These are phyloP conservation scores for Pilobolus umbonatus DNA, from an alignment of 192 early-diverging fungal species.

Conservation along the genomic window DNA sequence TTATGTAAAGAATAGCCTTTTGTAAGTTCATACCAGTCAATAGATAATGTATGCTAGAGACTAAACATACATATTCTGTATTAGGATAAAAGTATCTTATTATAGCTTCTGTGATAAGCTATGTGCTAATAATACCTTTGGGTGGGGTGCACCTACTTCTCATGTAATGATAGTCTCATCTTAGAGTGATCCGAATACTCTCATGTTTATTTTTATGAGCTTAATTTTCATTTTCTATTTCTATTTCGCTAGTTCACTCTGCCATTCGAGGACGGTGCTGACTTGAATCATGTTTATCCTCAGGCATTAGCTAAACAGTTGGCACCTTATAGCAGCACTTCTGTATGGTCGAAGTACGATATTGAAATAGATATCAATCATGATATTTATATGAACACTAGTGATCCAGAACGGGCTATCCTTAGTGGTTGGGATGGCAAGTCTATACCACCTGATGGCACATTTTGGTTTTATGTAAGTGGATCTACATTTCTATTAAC, in stretches of 20 bases:
- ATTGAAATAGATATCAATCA: conserved; percentile 31
- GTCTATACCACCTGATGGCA: conserved; percentile 17
- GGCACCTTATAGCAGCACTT: conserved; percentile 10
- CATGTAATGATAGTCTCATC: conserved; percentile 10
- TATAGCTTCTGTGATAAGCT: conserved; percentile 11
- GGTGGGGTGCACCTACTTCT: conserved; percentile 8
- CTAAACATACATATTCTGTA: background rate
- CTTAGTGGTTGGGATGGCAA: conserved; percentile 30
- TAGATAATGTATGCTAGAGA: background rate
- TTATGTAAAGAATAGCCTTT: conserved; percentile 18
- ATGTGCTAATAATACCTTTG: conserved; percentile 11
- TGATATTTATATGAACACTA: conserved; percentile 24
- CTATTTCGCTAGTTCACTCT: conserved; percentile 23
- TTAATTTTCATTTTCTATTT: background rate
- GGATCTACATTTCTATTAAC: too few species aligned
- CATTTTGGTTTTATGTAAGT: background rate
- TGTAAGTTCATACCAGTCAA: too few species aligned
- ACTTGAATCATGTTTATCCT: conserved; percentile 31
- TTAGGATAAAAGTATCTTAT: conserved; percentile 12
- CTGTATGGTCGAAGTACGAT: conserved; percentile 23
- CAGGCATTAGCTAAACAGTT: conserved; percentile 35
- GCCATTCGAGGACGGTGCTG: conserved; percentile 20
- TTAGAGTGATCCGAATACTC: too few species aligned
- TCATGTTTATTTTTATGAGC: background rate
- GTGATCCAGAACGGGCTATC: conserved; percentile 12